phyloP scores from a whole-genome alignment of 768 basidiomycete genomes.

The Phylloporus scabripes region DNA sequence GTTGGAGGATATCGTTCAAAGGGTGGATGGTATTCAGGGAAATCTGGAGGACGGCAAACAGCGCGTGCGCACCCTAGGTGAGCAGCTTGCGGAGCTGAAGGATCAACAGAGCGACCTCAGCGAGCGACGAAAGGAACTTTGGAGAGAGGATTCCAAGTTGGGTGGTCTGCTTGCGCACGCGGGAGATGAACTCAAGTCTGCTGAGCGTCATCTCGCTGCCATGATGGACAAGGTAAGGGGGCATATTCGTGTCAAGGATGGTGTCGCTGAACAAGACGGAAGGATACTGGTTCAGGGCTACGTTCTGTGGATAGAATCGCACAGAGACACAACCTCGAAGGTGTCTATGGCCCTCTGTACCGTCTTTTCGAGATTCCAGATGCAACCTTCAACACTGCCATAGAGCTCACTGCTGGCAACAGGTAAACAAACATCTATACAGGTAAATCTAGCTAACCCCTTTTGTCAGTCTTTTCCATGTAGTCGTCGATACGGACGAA shows the following conservation, averaged over 20 bases:
- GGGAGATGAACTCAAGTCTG: conserved; percentile 70
- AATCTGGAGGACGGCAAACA: conserved; percentile 63
- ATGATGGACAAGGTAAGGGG: conserved; percentile 91
- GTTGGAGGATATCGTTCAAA: conserved; percentile 51
- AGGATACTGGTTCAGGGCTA: conserved; percentile 91
- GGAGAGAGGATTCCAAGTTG: conserved; percentile 92
- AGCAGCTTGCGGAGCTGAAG: conserved; percentile 56
- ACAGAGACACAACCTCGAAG: conserved; percentile 64
- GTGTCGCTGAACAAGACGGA: neutral
- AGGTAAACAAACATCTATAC: conserved; percentile 45
- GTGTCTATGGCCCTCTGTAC: conserved; percentile 93
- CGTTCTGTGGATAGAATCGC: conserved; percentile 82
- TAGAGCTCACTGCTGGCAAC: conserved; percentile 94
- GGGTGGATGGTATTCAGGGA: conserved; percentile 50
- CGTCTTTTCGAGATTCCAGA: conserved; percentile 89
- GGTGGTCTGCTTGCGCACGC: conserved; percentile 73
- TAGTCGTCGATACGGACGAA: conserved; percentile 95
- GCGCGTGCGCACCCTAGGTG: conserved; percentile 50
- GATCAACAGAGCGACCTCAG: conserved; percentile 62
- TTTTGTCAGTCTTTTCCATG: conserved; percentile 71
- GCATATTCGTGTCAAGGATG: neutral
- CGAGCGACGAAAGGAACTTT: conserved; percentile 86
- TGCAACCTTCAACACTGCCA: conserved; percentile 81
- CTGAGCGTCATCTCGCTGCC: conserved; percentile 71
- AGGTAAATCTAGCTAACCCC: conserved; percentile 4